Percentiles rank a stretch among this genome's conserved stretches.
phyloP scores from a whole-genome alignment of 331 rosid species.

The Malus hybrid region DNA sequence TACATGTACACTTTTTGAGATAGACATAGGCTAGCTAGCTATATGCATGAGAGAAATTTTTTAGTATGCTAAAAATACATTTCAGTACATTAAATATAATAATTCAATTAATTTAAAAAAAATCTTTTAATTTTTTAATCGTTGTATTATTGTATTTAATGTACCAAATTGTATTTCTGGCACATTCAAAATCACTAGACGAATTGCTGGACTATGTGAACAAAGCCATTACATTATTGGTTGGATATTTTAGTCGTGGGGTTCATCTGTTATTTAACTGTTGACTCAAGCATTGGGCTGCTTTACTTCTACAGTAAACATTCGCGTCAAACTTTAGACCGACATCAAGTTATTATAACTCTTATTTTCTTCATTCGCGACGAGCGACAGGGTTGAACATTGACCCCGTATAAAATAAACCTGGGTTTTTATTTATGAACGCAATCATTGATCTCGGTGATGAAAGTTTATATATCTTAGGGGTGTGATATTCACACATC shows the following conservation, averaged over 20 bases:
- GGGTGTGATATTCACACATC: too few relatives aligned
- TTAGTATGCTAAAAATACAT: rapidly evolving
- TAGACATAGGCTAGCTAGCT: neutral
- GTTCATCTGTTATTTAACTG: neutral
- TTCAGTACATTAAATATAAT: too few relatives aligned
- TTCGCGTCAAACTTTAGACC: neutral
- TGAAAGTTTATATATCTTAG: too few relatives aligned
- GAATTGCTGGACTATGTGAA: neutral
- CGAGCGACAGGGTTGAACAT: neutral
- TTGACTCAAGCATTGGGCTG: neutral
- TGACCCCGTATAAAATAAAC: neutral
- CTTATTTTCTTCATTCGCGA: neutral
- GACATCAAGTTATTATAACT: neutral
- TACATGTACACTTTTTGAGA: neutral
- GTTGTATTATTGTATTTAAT: rapidly evolving
- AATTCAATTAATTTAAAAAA: too few relatives aligned
- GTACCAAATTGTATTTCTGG: rapidly evolving
- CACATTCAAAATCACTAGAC: too few relatives aligned
- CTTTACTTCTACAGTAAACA: neutral
- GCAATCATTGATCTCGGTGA: neutral
- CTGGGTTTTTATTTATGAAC: neutral
- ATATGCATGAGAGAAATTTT: neutral
- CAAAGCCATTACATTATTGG: neutral
- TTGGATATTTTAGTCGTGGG: neutral
- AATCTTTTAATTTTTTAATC: too few relatives aligned